phyloP scores from a whole-genome alignment of 306 rosid species.

The Vigna reflexopilosa region DNA sequence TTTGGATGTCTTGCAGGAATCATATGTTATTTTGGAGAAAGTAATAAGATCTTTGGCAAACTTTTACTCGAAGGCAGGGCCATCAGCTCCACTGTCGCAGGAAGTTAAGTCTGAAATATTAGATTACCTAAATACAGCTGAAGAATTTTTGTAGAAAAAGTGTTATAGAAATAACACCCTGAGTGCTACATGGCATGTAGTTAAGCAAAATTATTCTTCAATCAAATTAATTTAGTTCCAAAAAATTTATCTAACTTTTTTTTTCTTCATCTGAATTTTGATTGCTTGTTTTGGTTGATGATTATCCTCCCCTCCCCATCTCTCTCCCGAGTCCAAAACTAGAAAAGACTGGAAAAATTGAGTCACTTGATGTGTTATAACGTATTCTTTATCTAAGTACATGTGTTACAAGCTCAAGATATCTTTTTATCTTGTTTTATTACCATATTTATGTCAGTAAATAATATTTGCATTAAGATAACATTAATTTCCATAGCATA shows the following conservation, averaged over 20 bases:
- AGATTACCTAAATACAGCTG: slow-evolving; percentile 69
- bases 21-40: slow-evolving; percentile 73
- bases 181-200: slow-evolving; percentile 22
- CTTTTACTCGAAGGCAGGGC: slow-evolving; percentile 90
- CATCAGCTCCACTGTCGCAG: slow-evolving; percentile 77
- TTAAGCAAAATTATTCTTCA: slow-evolving; percentile 7
- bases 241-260: background rate
- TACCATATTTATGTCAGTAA: too few species aligned
- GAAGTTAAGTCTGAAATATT: slow-evolving; percentile 78
- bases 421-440: too few species aligned
- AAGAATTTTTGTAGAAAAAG: slow-evolving; percentile 57
- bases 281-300: background rate
- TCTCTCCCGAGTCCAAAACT: background rate
- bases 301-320: background rate
- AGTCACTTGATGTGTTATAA: background rate
- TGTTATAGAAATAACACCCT: slow-evolving; percentile 3
- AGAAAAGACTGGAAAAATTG: background rate
- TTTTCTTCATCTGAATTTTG: background rate
- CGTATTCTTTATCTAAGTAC: too few species aligned
- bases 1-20: slow-evolving; percentile 67
- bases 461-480: too few species aligned
- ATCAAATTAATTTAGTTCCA: slow-evolving; percentile 1
- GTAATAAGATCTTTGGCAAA: slow-evolving; percentile 85
- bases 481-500: too few species aligned
- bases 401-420: background rate